Conservation (phyloP, 352 stramenopile genomes). For the Phytophthora brassicae region DNA sequence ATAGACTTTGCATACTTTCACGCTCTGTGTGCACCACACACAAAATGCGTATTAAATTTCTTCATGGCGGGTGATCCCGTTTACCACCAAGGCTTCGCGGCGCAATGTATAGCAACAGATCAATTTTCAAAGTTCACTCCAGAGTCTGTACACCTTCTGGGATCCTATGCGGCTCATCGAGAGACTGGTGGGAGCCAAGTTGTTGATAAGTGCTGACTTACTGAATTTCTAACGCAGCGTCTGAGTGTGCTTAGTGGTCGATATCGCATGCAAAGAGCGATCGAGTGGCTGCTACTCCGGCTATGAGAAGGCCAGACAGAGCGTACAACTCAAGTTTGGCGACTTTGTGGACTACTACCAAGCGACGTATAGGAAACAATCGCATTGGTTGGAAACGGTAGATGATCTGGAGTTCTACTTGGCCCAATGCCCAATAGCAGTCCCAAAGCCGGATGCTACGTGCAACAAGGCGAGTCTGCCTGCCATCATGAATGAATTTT, state of each 20-base stretch:
- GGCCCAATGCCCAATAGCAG: conserved; percentile 76
- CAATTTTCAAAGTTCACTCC: conserved; percentile 34
- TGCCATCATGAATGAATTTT: conserved; percentile 55
- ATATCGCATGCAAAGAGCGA: conserved; percentile 71
- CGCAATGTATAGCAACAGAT: conserved; percentile 34
- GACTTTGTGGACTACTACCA: conserved; percentile 81
- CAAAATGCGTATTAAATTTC: not conserved
- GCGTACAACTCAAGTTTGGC: conserved; percentile 76
- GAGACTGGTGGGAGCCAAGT: conserved; percentile 34
- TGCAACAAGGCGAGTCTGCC: conserved; percentile 48
- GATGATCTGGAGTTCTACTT: conserved; percentile 83
- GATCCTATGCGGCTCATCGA: conserved; percentile 35
- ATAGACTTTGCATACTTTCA: no score
- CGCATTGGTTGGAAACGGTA: conserved; percentile 73
- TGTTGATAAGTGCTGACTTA: not conserved
- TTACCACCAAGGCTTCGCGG: conserved; percentile 34
- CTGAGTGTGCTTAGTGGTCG: conserved; percentile 47
- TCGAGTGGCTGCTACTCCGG: conserved; percentile 54
- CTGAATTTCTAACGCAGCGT: conserved; percentile 1
- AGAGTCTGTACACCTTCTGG: conserved; percentile 26
- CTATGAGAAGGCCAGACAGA: conserved; percentile 60
- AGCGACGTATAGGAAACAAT: conserved; percentile 33
- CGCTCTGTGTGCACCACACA: conserved; percentile 22
- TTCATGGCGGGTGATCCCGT: conserved; percentile 13
- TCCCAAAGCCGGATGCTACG: conserved; percentile 49